These are phyloP conservation scores for Naganishia antarctica DNA, from an alignment of 768 basidiomycete species.

Conservation along the genomic window DNA sequence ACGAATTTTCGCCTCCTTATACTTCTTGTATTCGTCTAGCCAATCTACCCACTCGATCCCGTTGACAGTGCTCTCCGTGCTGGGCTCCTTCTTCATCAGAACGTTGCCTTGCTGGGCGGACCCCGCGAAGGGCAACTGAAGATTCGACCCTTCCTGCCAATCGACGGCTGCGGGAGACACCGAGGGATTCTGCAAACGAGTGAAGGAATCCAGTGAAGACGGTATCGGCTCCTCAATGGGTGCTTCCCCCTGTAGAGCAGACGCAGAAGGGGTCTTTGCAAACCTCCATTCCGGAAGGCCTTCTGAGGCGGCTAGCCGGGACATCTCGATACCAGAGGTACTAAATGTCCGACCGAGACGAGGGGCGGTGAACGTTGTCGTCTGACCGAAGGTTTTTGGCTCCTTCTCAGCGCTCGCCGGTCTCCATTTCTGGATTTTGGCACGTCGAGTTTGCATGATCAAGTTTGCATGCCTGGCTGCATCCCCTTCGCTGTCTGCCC, in stretches of 20 bases:
- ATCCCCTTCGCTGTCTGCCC: constrained; percentile 32
- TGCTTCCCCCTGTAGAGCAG: background rate
- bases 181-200: background rate
- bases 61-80: constrained; percentile 35
- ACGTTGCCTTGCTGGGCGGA: background rate
- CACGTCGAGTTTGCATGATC: constrained; percentile 51
- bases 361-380: background rate
- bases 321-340: background rate
- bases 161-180: background rate
- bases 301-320: background rate
- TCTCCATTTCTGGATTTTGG: constrained; percentile 52
- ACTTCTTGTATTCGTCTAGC: constrained; percentile 52
- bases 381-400: background rate
- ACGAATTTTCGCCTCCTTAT: constrained; percentile 51
- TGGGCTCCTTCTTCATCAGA: constrained; percentile 20
- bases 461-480: constrained; percentile 48
- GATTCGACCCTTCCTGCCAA: background rate
- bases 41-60: constrained; percentile 54
- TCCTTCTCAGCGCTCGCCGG: constrained; percentile 28
- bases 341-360: constrained; percentile 9
- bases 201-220: background rate
- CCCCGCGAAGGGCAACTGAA: background rate
- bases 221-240: background rate
- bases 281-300: background rate
- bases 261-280: background rate